These are phyloP conservation scores for Torulaspora globosa DNA, from an alignment of 1,139 yeast genomes.

Conservation along the genomic window DNA sequence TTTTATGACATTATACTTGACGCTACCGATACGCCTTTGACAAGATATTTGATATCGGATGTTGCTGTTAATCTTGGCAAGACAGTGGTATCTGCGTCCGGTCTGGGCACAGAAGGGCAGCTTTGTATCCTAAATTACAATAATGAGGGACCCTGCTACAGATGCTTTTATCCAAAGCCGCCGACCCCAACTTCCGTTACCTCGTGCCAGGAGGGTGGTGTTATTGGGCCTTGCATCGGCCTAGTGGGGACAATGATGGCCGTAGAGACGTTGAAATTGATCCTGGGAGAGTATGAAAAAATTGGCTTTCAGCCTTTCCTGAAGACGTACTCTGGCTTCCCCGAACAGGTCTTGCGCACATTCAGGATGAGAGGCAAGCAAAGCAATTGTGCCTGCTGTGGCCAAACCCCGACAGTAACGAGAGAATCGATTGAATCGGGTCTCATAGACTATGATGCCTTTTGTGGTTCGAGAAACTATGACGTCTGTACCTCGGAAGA, in stretches of 20 bases:
- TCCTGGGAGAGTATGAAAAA: slow-evolving; percentile 52
- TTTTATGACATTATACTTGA: slow-evolving; percentile 75
- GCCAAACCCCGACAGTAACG: slow-evolving; percentile 47
- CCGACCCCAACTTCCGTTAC: slow-evolving; percentile 82
- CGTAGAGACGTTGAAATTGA: slow-evolving; percentile 72
- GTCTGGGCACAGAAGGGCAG: slow-evolving; percentile 89
- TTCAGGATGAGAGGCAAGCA: slow-evolving; percentile 79
- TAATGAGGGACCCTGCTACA: slow-evolving; percentile 81
- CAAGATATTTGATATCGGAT: slow-evolving; percentile 84
- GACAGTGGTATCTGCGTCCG: slow-evolving; percentile 88
- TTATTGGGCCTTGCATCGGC: slow-evolving; percentile 93
- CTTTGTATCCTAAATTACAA: slow-evolving; percentile 66
- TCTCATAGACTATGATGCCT: slow-evolving; percentile 57
- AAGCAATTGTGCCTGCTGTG: slow-evolving; percentile 60
- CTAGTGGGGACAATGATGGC: slow-evolving; percentile 87
- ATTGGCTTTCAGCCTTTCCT: slow-evolving; percentile 65
- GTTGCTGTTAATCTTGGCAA: slow-evolving; percentile 65
- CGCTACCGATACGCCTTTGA: slow-evolving; percentile 90
- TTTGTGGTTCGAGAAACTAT: slow-evolving; percentile 64
- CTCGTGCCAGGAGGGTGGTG: slow-evolving; percentile 93
- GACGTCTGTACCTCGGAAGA: slow-evolving; percentile 44
- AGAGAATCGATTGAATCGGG: slow-evolving; percentile 45
- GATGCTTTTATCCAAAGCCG: slow-evolving; percentile 89
- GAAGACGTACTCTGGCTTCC: slow-evolving; percentile 67
- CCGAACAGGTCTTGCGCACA: slow-evolving; percentile 62